A percentile compares a stretch with the other conserved stretches of the same genome.
phyloP scores from a whole-genome alignment of 2,329 filamentous ascomycete species.

The Hansfordia pulvinata region DNA sequence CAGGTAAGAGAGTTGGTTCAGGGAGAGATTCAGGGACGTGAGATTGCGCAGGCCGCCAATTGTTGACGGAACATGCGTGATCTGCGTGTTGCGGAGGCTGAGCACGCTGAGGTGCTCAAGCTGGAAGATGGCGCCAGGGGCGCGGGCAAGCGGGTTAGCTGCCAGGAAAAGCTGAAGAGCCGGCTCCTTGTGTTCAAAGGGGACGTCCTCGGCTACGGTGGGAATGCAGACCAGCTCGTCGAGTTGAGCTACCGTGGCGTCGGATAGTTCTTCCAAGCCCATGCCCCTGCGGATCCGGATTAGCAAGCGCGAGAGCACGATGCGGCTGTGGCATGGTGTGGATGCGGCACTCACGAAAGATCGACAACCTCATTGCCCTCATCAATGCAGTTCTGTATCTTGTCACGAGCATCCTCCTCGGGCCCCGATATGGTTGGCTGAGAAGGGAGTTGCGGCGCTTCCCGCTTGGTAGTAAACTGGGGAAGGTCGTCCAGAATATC shows the following conservation, averaged over 20 bases:
- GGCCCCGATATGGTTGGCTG: conserved; percentile 18
- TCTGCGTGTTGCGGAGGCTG: conserved; percentile 49
- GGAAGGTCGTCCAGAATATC: conserved; percentile 32
- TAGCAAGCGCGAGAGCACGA: not conserved
- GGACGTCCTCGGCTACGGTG: conserved; percentile 37
- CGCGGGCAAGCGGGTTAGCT: conserved; percentile 38
- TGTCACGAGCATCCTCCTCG: conserved; percentile 29
- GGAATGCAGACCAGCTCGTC: conserved; percentile 39
- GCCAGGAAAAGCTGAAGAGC: conserved; percentile 47
- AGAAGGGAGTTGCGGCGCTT: conserved; percentile 6
- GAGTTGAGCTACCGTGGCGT: conserved; percentile 42
- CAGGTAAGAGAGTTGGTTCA: conserved; percentile 46
- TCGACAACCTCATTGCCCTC: conserved; percentile 45
- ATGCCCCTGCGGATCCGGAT: conserved; percentile 18
- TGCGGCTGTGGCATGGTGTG: not conserved
- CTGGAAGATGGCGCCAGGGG: conserved; percentile 49
- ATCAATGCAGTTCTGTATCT: conserved; percentile 41
- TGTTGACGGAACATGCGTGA: conserved; percentile 45
- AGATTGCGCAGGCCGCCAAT: conserved; percentile 46
- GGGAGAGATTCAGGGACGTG: conserved; percentile 48
- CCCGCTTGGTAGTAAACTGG: too few species aligned
- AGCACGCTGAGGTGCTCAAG: conserved; percentile 49
- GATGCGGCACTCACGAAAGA: conserved; percentile 37
- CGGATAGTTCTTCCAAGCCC: conserved; percentile 37
- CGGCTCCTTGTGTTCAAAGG: conserved; percentile 45